These are phyloP conservation scores for Oryza officinalis DNA, from an alignment of 176 grass and related monocot species.

Conservation along the genomic window DNA sequence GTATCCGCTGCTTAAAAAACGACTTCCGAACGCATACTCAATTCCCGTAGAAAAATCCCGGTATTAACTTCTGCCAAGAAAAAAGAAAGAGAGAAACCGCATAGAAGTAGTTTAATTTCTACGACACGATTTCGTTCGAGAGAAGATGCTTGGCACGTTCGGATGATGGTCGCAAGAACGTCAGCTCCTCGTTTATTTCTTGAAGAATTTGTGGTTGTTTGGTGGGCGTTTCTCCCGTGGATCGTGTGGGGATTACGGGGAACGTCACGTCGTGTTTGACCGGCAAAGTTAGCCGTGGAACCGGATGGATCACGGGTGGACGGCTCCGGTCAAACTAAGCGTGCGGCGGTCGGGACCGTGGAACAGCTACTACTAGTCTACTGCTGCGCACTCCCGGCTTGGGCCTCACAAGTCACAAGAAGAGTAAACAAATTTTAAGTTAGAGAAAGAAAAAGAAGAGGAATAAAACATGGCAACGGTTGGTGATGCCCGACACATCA, in stretches of 20 bases:
- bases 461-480: not conserved
- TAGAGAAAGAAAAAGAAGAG: not conserved
- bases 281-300: not conserved
- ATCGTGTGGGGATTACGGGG: not conserved
- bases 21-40: too few species aligned
- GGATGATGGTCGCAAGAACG: constrained; percentile 5
- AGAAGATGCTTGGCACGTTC: constrained; percentile 17
- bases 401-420: not conserved
- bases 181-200: not conserved
- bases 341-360: constrained; percentile 12
- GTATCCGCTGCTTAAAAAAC: too few species aligned
- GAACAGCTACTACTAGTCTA: constrained; percentile 5
- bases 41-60: too few species aligned
- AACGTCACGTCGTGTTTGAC: constrained; percentile 46
- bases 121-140: not conserved
- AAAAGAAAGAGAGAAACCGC: too few species aligned
- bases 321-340: constrained; percentile 37
- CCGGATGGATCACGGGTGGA: not conserved
- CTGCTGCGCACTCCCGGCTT: not conserved
- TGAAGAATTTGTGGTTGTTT: too few species aligned
- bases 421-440: not conserved
- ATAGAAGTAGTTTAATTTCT: not conserved
- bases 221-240: not conserved
- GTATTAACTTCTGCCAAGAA: too few species aligned
- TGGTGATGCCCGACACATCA: too few species aligned